Percentiles rank a stretch among this genome's conserved stretches.
Conservation (phyloP, 108 stramenopile species). For the Nitzschia putrida region DNA sequence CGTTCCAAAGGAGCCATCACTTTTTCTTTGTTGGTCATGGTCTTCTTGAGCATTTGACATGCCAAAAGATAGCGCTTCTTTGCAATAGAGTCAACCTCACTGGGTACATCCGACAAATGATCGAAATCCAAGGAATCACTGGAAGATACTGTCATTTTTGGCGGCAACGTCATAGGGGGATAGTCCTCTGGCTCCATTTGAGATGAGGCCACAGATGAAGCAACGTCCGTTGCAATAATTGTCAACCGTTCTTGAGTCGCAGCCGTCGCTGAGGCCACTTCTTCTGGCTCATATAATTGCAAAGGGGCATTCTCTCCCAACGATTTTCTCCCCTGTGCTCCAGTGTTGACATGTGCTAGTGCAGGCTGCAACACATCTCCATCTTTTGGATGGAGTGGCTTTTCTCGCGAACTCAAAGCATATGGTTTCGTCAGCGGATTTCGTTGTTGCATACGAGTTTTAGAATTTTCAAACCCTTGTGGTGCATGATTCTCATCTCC, state of each 20-base stretch:
- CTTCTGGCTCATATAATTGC: background rate
- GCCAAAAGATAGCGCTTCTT: constrained; percentile 44
- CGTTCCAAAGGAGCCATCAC: constrained; percentile 14
- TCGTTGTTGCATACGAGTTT: constrained; percentile 1
- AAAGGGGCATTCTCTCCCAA: background rate
- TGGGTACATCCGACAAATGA: constrained; percentile 43
- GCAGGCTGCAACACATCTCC: constrained; percentile 6
- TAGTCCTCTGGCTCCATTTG: background rate
- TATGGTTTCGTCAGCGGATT: constrained; percentile 5
- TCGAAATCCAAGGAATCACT: constrained; percentile 1
- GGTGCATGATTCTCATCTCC: background rate
- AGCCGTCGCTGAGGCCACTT: background rate
- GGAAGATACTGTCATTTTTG: too few relatives aligned
- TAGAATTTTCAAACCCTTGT: constrained; percentile 10
- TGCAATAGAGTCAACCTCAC: constrained; percentile 32
- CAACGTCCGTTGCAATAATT: background rate
- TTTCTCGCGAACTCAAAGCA: constrained; percentile 1
- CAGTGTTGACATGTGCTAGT: background rate
- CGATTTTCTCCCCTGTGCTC: too few relatives aligned
- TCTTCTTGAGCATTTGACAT: constrained; percentile 41
- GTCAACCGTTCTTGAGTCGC: background rate
- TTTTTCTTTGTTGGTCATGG: constrained; percentile 30
- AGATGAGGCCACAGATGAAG: background rate
- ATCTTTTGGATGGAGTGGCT: constrained; percentile 5
- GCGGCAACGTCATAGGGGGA: background rate